Evolutionary conservation across 2,329 filamentous ascomycete genomes (phyloP), one percentile per base, ranked within the genome.

Genomic region (Pyricularia sp.): DNA sequence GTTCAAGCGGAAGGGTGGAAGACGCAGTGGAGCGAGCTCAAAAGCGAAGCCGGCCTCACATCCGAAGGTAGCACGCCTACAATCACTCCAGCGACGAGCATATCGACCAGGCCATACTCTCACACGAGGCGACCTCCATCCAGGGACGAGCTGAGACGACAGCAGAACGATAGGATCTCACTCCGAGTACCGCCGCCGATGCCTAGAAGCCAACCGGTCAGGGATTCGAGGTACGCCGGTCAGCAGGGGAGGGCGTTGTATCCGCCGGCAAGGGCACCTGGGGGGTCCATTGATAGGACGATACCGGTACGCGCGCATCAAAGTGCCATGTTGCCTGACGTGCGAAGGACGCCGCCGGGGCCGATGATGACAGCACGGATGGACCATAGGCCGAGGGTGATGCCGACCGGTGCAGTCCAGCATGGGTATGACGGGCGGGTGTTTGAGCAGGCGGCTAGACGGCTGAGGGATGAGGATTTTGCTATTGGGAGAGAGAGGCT

Each of bases 1-100:
- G 19, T 40, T 3, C 30, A 64, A 13, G n/a, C 62, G 3, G 16
- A 31, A 12, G 62, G 62, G 5, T 59, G 62, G 62, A 64, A 63
- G 22, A 53, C 62, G 28, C 62, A 60, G 30, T 64, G 62, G 62
- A 55, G 24, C 2, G 49, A 64, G 22, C 31, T 59, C 49, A 64
- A 64, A 24, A 55, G 10, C n/a, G 62, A 60, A 4, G 30, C 62
- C 9, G 62, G 62, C n/a, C 40, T 64, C 31, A 24, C 55, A 1
- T 64, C 62, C 2, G 49, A 64, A 31, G 53, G 62, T 24, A 60
- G 62, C 62, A 64, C 62, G 10, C 62, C 44, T 2, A 31, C 62
- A 7, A 31, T 59, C 12, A 64, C 44, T 10, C 53, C 60, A 19
- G 60, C 24, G 8, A 63, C 49, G 26, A 57, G 33, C 35, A 28